Conservation (phyloP, 164 flowering plant genomes). For the Piper betle region DNA sequence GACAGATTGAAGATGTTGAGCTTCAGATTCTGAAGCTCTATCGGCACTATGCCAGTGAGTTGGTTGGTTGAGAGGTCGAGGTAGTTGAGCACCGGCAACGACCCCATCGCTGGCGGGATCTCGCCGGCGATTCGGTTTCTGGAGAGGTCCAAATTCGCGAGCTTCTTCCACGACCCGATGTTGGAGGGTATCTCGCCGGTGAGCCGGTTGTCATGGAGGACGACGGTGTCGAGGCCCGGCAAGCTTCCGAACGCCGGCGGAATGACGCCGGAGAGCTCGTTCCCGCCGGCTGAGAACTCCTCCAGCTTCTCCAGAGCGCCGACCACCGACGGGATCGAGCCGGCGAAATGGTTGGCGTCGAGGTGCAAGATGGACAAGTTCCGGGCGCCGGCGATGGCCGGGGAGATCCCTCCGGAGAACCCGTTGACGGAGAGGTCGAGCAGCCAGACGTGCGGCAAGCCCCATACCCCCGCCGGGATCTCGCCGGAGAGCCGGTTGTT, state of each 20-base stretch:
- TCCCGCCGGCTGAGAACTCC: constrained; percentile 42
- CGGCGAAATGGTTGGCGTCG: constrained; percentile 68
- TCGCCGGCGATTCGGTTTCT: constrained; percentile 59
- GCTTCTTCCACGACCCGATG: constrained; percentile 32
- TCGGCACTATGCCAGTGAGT: constrained; percentile 58
- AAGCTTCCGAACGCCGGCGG: constrained; percentile 59
- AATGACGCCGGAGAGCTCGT: constrained; percentile 50
- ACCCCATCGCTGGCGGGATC: constrained; percentile 49
- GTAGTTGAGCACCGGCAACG: constrained; percentile 29
- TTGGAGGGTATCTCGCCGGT: constrained; percentile 58
- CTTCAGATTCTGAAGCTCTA: constrained; percentile 47
- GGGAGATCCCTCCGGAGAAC: constrained; percentile 17
- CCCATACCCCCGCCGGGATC: constrained; percentile 59
- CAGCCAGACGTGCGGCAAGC: constrained; percentile 39
- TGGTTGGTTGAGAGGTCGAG: constrained; percentile 63
- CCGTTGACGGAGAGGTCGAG: constrained; percentile 29
- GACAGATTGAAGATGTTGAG: constrained; percentile 64
- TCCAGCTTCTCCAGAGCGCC: constrained; percentile 59
- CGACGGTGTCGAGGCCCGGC: constrained; percentile 41
- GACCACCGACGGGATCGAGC: constrained; percentile 60
- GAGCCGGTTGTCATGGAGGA: constrained; percentile 44
- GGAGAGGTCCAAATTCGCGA: constrained; percentile 63
- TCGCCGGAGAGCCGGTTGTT: constrained; percentile 45
- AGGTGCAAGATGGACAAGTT: constrained; percentile 49
- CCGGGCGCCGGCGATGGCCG: constrained; percentile 32